Evolutionary conservation across 2,329 filamentous ascomycete species (phyloP).

Genomic region (Beauveria brongniartii): DNA sequence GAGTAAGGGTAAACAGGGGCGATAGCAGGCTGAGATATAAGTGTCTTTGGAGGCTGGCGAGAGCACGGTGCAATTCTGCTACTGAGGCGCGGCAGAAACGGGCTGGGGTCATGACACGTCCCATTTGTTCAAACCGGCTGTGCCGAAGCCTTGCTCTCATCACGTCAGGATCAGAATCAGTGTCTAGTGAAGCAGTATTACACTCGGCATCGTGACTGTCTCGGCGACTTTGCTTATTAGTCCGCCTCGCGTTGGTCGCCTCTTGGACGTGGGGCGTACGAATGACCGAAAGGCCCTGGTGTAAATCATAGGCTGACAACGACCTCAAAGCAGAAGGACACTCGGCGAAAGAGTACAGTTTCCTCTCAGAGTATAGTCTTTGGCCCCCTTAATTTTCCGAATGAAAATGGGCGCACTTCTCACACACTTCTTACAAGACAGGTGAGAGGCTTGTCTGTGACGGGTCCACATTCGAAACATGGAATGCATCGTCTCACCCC

Average conservation of each 20-base stretch:
- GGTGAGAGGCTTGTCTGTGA: conserved; percentile 5
- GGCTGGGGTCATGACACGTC: conserved; percentile 5
- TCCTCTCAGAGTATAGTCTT: not conserved
- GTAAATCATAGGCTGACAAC: not conserved
- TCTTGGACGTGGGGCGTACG: not conserved
- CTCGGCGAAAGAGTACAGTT: not conserved
- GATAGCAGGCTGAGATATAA: not conserved
- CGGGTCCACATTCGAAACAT: conserved; percentile 7
- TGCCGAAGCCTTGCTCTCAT: not conserved
- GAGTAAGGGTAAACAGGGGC: not conserved
- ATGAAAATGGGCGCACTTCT: conserved; percentile 5
- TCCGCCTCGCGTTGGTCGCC: not conserved
- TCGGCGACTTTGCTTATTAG: not conserved
- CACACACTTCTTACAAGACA: conserved; percentile 9
- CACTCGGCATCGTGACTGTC: not conserved
- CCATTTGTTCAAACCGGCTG: not conserved
- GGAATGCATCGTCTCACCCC: not conserved
- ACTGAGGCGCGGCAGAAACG: not conserved
- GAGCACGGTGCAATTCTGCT: not conserved
- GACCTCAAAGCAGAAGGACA: not conserved
- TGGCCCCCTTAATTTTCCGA: not conserved
- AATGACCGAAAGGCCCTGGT: not conserved
- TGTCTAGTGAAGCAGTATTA: not conserved
- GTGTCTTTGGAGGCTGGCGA: not conserved
- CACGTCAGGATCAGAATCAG: not conserved